phyloP scores from a whole-genome alignment of 2,329 filamentous ascomycete genomes.

The Claviceps sorghi region DNA sequence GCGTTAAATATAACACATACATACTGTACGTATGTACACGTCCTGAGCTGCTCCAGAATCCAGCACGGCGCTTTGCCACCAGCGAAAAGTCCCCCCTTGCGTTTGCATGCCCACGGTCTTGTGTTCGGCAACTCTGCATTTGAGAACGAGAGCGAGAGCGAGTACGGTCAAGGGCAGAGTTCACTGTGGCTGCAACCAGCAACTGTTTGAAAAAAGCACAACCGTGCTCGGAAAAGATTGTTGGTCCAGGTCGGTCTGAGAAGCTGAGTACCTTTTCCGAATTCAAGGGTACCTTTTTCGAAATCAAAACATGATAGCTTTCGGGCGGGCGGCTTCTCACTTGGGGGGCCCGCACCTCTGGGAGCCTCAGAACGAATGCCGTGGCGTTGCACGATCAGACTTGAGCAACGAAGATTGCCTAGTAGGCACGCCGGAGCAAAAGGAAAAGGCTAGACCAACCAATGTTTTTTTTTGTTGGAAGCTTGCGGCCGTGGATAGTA shows the following conservation, averaged over 20 bases:
- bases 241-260: neutral
- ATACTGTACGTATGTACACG: neutral
- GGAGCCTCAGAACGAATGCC: neutral
- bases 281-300: too few species aligned
- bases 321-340: neutral
- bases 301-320: neutral
- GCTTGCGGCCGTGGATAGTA: neutral
- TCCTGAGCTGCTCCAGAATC: neutral
- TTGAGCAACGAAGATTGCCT: neutral
- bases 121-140: neutral
- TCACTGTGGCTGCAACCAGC: neutral
- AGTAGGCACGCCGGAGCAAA: too few species aligned
- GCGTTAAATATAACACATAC: too few species aligned
- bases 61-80: neutral
- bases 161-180: neutral
- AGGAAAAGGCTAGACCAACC: too few species aligned
- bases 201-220: too few species aligned
- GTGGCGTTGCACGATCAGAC: neutral
- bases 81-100: neutral
- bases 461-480: neutral
- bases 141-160: too few species aligned
- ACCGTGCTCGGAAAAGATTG: neutral
- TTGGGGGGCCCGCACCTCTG: neutral
- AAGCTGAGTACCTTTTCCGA: neutral
- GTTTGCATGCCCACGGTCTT: neutral